Percentiles rank a stretch among this genome's conserved stretches.
phyloP scores from a whole-genome alignment of 805 yeast species.

The Cyberlindnera saturnus region DNA sequence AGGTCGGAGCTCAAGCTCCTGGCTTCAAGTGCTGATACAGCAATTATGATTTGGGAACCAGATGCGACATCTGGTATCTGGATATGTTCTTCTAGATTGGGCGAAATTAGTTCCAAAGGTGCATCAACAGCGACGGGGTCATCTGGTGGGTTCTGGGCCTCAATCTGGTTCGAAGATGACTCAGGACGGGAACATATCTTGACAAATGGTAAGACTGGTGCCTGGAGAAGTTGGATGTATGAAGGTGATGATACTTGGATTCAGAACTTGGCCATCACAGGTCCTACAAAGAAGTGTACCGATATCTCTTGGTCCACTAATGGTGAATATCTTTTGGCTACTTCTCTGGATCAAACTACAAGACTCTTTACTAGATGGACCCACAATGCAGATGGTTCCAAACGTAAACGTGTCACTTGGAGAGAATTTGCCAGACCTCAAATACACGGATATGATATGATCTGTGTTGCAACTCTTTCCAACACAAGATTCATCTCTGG shows the following conservation, averaged over 20 bases:
- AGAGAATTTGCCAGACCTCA: slow-evolving; percentile 95
- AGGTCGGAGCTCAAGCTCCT: slow-evolving; percentile 48
- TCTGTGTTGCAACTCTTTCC: slow-evolving; percentile 60
- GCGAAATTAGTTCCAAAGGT: slow-evolving; percentile 92
- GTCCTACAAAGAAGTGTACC: slow-evolving; percentile 68
- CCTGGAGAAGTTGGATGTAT: slow-evolving; percentile 72
- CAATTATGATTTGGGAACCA: slow-evolving; percentile 91
- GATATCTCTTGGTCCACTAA: slow-evolving; percentile 70
- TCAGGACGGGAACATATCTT: slow-evolving; percentile 45
- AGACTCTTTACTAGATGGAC: slow-evolving; percentile 69
- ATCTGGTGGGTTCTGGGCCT: slow-evolving; percentile 64
- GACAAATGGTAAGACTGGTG: slow-evolving; percentile 89
- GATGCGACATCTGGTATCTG: slow-evolving; percentile 84
- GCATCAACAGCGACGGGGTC: slow-evolving; percentile 98
- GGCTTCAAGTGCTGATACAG: slow-evolving; percentile 89
- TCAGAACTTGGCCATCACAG: slow-evolving; percentile 58
- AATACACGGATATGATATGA: slow-evolving; percentile 97
- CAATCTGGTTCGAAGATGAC: slow-evolving; percentile 57
- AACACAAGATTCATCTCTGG: slow-evolving; percentile 75
- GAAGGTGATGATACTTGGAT: slow-evolving; percentile 33
- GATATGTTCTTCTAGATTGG: slow-evolving; percentile 75
- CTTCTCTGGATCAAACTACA: slow-evolving; percentile 92
- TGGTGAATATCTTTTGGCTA: slow-evolving; percentile 64
- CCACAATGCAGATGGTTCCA: slow-evolving; percentile 25
- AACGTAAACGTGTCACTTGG: slow-evolving; percentile 45